Conservation (phyloP, 495 filamentous ascomycete species). For the Penicillium samsonianum region DNA sequence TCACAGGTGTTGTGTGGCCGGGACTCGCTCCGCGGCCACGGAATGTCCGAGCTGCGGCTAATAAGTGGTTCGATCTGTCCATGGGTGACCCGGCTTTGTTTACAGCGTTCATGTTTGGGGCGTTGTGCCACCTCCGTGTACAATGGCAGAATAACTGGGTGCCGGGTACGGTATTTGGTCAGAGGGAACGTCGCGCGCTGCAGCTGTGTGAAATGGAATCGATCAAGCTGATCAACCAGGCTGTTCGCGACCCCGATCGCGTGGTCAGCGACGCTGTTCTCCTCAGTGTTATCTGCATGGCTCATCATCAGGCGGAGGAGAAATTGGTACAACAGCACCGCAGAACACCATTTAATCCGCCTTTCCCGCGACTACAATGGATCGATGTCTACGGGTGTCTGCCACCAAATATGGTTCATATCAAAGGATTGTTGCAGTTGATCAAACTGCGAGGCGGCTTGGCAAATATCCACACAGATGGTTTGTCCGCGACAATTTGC, state of each 20-base stretch:
- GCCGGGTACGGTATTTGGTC: constrained; percentile 22
- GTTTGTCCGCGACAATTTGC: constrained; percentile 35
- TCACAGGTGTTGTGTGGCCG: constrained; percentile 39
- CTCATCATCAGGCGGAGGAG: constrained; percentile 38
- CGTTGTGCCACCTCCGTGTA: constrained; percentile 42
- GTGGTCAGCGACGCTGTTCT: constrained; percentile 40
- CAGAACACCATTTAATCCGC: constrained; percentile 37
- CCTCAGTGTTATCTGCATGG: constrained; percentile 46
- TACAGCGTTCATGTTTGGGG: constrained; percentile 42
- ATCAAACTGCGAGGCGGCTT: constrained; percentile 41
- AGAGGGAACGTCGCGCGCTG: constrained; percentile 30
- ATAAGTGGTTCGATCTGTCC: constrained; percentile 40
- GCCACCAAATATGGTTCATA: constrained; percentile 40
- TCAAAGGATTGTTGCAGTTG: constrained; percentile 39
- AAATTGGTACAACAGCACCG: constrained; percentile 11
- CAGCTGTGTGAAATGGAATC: constrained; percentile 40
- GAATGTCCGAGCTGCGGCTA: constrained; percentile 10
- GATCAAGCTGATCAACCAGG: constrained; percentile 39
- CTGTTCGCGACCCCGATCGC: constrained; percentile 34
- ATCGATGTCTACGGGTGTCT: constrained; percentile 44
- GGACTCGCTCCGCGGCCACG: constrained; percentile 30
- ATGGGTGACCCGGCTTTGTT: constrained; percentile 40
- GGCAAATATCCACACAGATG: constrained; percentile 32
- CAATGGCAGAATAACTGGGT: constrained; percentile 38
- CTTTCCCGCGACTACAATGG: constrained; percentile 46